Base-by-base conservation (phyloP, 805 yeast species). In the Myxozyma sirexii region DNA sequence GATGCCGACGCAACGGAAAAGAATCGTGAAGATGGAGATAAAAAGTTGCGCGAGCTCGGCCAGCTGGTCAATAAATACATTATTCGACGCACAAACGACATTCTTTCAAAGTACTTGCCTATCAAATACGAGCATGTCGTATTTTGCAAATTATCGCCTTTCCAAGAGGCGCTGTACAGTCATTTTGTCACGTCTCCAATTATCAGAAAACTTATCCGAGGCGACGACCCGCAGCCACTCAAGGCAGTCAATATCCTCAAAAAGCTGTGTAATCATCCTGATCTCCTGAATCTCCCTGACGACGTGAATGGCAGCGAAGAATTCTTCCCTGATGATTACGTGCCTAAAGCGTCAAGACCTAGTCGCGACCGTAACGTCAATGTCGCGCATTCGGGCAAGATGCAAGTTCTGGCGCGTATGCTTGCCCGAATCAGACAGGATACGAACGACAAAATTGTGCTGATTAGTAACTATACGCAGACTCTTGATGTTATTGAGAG, bases 51-150 rank as follows among this genome's bases (percentile, higher is more conserved):
- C 21, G 90, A 88, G 66, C 76, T 94, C 49, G 84, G 93, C 0
- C 82, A 78, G 31, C 71, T 91, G 47, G 99, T 94, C 1, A 88
- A 92, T 35, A 87, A 84, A 67, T 93, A 93, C 72, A 94, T 94
- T 71, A 94, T 94, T 60, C 82, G 99, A 71, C 84, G 99, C 70
- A 91, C 98, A 0, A 94, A 94, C 75, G 99, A 94, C 73, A 89
- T 94, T 68, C 77, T 94, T 56, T 87, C 97, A 31, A 93, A 94
- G 74, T 94, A 94, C 70, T 79, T 94, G 60, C 99, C 99, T 0
- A 90, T 96, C 63, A 94, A 94, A 73, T 92, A 91, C 71, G 99
- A 94, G 72, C 96, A 94, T 73, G 98, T 94, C 23, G 88, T 94
- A n/a, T 94, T 93, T 72, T 91, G 94, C 62, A 86, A 85, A 44